Evolutionary conservation across 495 filamentous ascomycete species (phyloP).

Genomic region (Friedmanniomyces simplex): DNA sequence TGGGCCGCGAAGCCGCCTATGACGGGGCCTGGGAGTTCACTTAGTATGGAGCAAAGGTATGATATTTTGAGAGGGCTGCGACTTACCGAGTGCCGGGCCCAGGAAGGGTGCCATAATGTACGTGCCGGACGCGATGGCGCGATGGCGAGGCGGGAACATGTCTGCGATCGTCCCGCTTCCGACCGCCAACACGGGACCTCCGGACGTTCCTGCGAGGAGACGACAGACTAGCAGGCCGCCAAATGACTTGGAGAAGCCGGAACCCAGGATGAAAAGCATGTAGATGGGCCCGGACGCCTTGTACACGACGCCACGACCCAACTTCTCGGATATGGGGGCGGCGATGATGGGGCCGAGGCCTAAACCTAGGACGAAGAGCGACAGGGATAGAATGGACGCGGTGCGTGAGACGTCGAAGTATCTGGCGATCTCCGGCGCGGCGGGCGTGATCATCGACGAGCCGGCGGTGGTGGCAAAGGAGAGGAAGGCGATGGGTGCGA

Average conservation of each 20-base stretch:
- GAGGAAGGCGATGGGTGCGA: slow-evolving; percentile 15
- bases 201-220: slow-evolving; percentile 51
- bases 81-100: slow-evolving; percentile 47
- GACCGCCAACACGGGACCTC: slow-evolving; percentile 45
- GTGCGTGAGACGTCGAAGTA: slow-evolving; percentile 27
- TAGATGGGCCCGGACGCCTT: slow-evolving; percentile 36
- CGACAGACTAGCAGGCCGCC: slow-evolving; percentile 46
- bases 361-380: slow-evolving; percentile 30
- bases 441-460: slow-evolving; percentile 46
- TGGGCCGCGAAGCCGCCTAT: slow-evolving; percentile 36
- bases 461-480: slow-evolving; percentile 24
- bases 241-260: slow-evolving; percentile 47
- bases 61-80: slow-evolving; percentile 13
- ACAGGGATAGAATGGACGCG: slow-evolving; percentile 24
- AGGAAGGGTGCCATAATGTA: slow-evolving; percentile 48
- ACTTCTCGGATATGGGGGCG: slow-evolving; percentile 30
- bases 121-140: slow-evolving; percentile 37
- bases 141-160: slow-evolving; percentile 36
- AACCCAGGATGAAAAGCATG: slow-evolving; percentile 53
- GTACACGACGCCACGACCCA: slow-evolving; percentile 29
- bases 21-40: slow-evolving; percentile 32
- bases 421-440: slow-evolving; percentile 18
- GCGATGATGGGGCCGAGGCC: slow-evolving; percentile 29
- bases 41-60: neutral
- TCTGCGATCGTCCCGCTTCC: slow-evolving; percentile 47